These are phyloP conservation scores for Asterophora lycoperdoides DNA, from an alignment of 768 basidiomycete genomes.

Conservation along the genomic window DNA sequence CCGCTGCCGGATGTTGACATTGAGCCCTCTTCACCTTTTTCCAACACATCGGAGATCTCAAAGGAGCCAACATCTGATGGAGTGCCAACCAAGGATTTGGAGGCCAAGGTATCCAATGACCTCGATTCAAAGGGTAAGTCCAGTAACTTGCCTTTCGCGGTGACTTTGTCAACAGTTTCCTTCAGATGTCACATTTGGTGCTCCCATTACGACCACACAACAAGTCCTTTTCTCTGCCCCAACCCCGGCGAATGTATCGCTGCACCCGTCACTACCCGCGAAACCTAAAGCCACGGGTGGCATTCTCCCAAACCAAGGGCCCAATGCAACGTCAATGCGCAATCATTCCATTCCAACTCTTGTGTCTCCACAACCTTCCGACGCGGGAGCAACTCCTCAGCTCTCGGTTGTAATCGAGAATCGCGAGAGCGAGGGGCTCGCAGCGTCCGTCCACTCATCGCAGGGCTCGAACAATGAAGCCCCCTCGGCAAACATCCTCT, in stretches of 20 bases:
- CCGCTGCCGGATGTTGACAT: conserved; percentile 48
- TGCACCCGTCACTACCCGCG: conserved; percentile 18
- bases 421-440: conserved; percentile 16
- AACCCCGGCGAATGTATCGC: conserved; percentile 8
- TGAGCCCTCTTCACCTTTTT: conserved; percentile 15
- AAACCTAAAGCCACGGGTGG: conserved; percentile 9
- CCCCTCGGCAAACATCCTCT: conserved; percentile 7
- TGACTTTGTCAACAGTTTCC: conserved; percentile 4
- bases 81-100: background rate
- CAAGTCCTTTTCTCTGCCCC: conserved; percentile 12
- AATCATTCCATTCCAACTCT: conserved; percentile 1
- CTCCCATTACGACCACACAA: conserved; percentile 11
- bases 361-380: background rate
- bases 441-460: conserved; percentile 18
- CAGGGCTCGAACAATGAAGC: conserved; percentile 10
- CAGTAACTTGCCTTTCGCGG: background rate
- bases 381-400: background rate
- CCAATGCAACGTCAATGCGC: conserved; percentile 6
- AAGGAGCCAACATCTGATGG: background rate
- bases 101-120: background rate
- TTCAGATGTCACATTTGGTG: conserved; percentile 1
- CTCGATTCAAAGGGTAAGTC: conserved; percentile 3
- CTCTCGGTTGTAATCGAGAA: background rate
- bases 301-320: conserved; percentile 4
- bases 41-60: background rate